These are phyloP conservation scores for Pythium biforme DNA, from an alignment of 352 stramenopile species.

Conservation along the genomic window DNA sequence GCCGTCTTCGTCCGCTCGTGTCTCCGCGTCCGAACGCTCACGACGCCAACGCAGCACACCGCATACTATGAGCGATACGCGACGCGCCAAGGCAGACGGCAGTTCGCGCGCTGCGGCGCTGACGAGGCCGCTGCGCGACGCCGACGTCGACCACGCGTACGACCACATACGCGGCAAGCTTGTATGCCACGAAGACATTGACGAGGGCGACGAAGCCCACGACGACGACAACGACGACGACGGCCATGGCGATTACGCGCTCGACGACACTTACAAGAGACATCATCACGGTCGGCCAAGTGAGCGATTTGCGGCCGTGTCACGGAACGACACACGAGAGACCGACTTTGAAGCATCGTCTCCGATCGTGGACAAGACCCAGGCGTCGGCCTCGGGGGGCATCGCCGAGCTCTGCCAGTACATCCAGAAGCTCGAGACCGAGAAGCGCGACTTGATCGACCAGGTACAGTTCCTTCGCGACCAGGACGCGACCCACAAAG, in stretches of 20 bases:
- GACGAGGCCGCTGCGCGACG: background rate
- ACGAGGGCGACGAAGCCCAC: slow-evolving; percentile 15
- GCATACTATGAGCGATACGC: slow-evolving; percentile 5
- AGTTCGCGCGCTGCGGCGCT: background rate
- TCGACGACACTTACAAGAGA: background rate
- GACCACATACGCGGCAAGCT: slow-evolving; percentile 13
- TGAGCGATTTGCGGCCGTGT: background rate
- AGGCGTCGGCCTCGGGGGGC: background rate
- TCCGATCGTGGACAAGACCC: background rate
- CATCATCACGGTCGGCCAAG: background rate
- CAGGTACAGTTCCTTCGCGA: slow-evolving; percentile 42
- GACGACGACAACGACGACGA: background rate
- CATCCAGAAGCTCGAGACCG: slow-evolving; percentile 47
- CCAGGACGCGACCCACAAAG: slow-evolving; percentile 36
- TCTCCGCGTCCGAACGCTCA: too few relatives aligned
- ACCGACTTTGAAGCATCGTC: background rate
- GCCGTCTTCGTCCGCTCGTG: too few relatives aligned
- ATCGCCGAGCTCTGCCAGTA: slow-evolving; percentile 48
- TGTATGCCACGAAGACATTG: slow-evolving; percentile 4
- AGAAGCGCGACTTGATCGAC: slow-evolving; percentile 42
- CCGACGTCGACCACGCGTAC: slow-evolving; percentile 5
- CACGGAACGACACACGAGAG: background rate
- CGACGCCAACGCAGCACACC: background rate
- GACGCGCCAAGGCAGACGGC: slow-evolving; percentile 1
- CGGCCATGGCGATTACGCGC: background rate